A percentile compares a stretch with the other conserved stretches of the same genome.
Conservation (phyloP, 1,284 basidiomycete species). For the Phellopilus nigrolimitatus region DNA sequence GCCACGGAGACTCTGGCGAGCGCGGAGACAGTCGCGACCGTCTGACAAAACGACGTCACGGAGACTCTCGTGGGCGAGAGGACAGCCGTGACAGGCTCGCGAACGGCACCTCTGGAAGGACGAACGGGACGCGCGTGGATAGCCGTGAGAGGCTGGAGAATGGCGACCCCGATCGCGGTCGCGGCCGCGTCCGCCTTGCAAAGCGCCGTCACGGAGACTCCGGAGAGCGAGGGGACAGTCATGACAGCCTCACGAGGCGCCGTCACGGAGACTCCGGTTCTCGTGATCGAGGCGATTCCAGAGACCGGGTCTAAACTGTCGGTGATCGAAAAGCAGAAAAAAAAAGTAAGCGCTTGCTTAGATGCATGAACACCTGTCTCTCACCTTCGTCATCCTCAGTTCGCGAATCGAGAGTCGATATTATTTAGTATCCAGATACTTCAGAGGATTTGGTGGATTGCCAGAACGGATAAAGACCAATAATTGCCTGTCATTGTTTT, state of each 20-base stretch:
- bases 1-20: no score
- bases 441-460: no score
- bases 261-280: constrained; percentile 18
- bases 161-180: background rate
- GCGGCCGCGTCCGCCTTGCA: constrained; percentile 1
- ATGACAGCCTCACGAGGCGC: constrained; percentile 3
- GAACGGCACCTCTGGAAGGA: no score
- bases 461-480: no score
- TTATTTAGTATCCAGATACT: no score
- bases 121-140: background rate
- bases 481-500: no score
- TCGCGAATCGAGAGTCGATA: no score
- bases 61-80: constrained; percentile 9
- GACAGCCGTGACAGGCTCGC: background rate
- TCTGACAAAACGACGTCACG: constrained; percentile 1
- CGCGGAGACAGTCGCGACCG: constrained; percentile 10
- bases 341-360: no score
- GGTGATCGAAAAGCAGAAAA: background rate
- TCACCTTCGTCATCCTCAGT: no score
- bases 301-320: background rate
- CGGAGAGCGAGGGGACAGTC: constrained; percentile 5
- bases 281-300: constrained; percentile 5
- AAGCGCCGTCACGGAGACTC: constrained; percentile 16
- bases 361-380: no score
- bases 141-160: no score